Percentiles rank a stretch among this genome's conserved stretches.
These are phyloP conservation scores for Umbelopsis sp. DNA, from an alignment of 371 early-diverging fungal species.

Conservation along the genomic window DNA sequence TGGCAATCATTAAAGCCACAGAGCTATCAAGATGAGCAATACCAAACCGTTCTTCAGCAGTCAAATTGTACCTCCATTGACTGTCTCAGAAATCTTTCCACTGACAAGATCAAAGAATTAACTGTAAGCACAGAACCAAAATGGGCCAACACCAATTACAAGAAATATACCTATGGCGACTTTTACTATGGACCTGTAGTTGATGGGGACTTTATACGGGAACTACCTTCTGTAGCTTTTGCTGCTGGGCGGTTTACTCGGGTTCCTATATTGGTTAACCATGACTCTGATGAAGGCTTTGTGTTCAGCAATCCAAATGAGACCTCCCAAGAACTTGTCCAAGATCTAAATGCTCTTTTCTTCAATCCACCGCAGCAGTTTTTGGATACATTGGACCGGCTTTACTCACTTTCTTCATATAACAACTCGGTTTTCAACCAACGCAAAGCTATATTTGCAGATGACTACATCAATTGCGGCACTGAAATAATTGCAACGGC, in stretches of 20 bases:
- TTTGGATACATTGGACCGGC: neutral
- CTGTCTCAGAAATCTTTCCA: neutral
- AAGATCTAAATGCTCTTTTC: neutral
- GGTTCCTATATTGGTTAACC: neutral
- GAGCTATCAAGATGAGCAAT: neutral
- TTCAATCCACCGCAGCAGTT: neutral
- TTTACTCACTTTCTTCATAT: neutral
- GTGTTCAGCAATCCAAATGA: neutral
- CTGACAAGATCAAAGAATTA: neutral
- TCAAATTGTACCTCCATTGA: neutral
- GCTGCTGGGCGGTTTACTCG: neutral
- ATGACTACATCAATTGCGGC: neutral
- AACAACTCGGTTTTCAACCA: neutral
- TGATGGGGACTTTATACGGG: neutral
- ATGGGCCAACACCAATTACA: neutral
- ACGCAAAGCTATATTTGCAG: neutral
- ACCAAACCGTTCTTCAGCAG: neutral
- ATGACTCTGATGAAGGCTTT: neutral
- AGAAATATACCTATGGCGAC: neutral
- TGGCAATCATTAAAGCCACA: neutral
- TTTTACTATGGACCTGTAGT: neutral
- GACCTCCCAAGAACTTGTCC: neutral
- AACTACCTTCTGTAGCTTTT: neutral
- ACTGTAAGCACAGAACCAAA: neutral
- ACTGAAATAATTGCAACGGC: neutral